phyloP scores from a whole-genome alignment of 805 yeast species.

The Candida suzukii region DNA sequence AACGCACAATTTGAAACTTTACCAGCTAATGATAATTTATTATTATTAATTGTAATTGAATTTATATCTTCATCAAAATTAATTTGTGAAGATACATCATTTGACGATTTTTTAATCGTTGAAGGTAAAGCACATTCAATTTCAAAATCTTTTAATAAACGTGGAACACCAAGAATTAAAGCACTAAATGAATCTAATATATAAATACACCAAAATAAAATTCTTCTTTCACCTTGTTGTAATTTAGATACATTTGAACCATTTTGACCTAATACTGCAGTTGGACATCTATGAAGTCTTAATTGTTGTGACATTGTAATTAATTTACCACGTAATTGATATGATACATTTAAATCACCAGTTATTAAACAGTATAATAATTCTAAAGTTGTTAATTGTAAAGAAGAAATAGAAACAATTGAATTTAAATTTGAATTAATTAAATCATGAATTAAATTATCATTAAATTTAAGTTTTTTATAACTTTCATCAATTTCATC shows the following conservation, averaged over 20 bases:
- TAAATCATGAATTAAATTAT: conserved; percentile 54
- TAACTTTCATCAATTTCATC: conserved; percentile 2
- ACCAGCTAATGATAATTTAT: conserved; percentile 57
- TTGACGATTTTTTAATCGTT: not conserved
- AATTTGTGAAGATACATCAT: conserved; percentile 15
- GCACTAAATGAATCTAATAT: conserved; percentile 70
- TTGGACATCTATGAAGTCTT: conserved; percentile 80
- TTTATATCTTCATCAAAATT: conserved; percentile 35
- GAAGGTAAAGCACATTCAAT: conserved; percentile 84
- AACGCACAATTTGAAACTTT: conserved; percentile 60
- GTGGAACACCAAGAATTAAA: conserved; percentile 74
- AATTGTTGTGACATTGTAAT: conserved; percentile 82
- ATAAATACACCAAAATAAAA: conserved; percentile 80
- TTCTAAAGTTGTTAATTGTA: conserved; percentile 65
- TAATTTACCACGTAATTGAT: conserved; percentile 68
- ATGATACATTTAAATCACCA: conserved; percentile 69
- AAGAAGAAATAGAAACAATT: conserved; percentile 56
- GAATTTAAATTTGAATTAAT: conserved; percentile 54
- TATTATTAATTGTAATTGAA: conserved; percentile 52
- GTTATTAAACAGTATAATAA: conserved; percentile 63
- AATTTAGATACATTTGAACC: conserved; percentile 59
- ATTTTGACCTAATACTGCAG: conserved; percentile 63
- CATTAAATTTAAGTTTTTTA: conserved; percentile 43
- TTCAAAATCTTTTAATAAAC: conserved; percentile 71
- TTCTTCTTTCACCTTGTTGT: conserved; percentile 78